These are phyloP conservation scores for Aspergillus vadensis DNA, from an alignment of 2,329 filamentous ascomycete species.

Conservation along the genomic window DNA sequence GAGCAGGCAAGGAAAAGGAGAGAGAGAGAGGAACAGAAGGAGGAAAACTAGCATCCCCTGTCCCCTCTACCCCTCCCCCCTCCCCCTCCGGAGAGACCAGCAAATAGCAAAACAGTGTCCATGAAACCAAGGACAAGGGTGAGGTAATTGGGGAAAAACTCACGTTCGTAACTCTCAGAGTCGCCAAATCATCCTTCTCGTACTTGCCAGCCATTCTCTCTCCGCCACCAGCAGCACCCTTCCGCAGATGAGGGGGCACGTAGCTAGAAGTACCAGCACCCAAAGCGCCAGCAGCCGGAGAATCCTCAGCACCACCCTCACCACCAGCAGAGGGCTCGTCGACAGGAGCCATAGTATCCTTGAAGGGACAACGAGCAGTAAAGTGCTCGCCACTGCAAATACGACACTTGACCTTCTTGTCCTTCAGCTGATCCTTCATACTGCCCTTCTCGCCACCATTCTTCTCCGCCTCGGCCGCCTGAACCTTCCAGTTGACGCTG, in stretches of 20 bases:
- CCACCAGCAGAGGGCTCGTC: constrained; percentile 44
- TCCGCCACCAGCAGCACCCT: constrained; percentile 59
- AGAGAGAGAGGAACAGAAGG: background rate
- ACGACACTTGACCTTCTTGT: constrained; percentile 99
- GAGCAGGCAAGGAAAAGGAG: background rate
- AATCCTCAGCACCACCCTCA: constrained; percentile 48
- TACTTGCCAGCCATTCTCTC: constrained; percentile 92
- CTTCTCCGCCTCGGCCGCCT: constrained; percentile 70
- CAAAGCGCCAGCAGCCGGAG: constrained; percentile 56
- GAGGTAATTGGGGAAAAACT: constrained; percentile 43
- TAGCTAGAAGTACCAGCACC: constrained; percentile 77
- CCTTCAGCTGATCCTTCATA: constrained; percentile 74
- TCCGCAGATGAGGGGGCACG: constrained; percentile 89
- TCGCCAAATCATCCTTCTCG: constrained; percentile 95
- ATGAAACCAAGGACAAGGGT: background rate
- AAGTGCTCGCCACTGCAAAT: constrained; percentile 99
- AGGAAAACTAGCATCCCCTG: background rate
- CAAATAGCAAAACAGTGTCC: constrained; percentile 4
- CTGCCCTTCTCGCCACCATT: constrained; percentile 58
- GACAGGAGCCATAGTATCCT: constrained; percentile 91
- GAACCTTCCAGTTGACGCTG: constrained; percentile 89
- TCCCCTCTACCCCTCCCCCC: background rate
- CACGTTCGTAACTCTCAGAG: constrained; percentile 96
- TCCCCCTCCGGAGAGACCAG: background rate
- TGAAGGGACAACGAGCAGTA: constrained; percentile 98